Base-by-base conservation (phyloP, 2,329 filamentous ascomycete genomes). In the Ophiostoma australiae region DNA sequence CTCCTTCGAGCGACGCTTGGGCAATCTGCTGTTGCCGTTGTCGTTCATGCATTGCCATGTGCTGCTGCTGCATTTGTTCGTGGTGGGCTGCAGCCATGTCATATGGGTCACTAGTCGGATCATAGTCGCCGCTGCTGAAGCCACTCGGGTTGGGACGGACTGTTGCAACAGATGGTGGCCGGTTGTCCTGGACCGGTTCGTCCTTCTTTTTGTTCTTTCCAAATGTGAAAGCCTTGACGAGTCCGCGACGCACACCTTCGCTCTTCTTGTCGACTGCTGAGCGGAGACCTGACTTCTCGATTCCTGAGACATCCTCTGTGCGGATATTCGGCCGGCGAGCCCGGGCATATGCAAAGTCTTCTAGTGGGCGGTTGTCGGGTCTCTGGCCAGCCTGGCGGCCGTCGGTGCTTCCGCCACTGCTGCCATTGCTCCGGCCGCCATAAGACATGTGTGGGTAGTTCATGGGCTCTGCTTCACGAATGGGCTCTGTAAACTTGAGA, bases 211-310 rank as follows among this genome's bases (percentile, higher is more conserved):
- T 81, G 71, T 82, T 82, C 75, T 84, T 84, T 76, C 82, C 81
- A 73, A 87, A 86, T 0, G 80, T 78, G 73, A 87, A 86, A 0
- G 84, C 84, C 72, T 86, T 86, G 15, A 82, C 83, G 1, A 88
- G 77, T 0, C 84, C 84, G 67, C 83, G 83, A 52, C 85, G 80
- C 27, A 87, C 82, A 33, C 80, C 82, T n/a, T 86, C 84, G 74
- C 85, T 87, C 75, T 81, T 85, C 77, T 84, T 85, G 73, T 88
- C 86, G 67, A 87, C 78, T 31, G 80, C 81, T 65, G 79, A 83
- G 66, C 86, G 80, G 68, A 88, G 79, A 0, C 83, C 84, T 1
- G 84, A 87, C 74, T 84, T 85, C 74, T 87, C 85, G 68, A 87
- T 86, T 7, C 82, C 84, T 1, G 83, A 84, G 0, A 84, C 80